Conservation (phyloP, 345 rosid genomes). For the Erysimum cheiranthoides region DNA sequence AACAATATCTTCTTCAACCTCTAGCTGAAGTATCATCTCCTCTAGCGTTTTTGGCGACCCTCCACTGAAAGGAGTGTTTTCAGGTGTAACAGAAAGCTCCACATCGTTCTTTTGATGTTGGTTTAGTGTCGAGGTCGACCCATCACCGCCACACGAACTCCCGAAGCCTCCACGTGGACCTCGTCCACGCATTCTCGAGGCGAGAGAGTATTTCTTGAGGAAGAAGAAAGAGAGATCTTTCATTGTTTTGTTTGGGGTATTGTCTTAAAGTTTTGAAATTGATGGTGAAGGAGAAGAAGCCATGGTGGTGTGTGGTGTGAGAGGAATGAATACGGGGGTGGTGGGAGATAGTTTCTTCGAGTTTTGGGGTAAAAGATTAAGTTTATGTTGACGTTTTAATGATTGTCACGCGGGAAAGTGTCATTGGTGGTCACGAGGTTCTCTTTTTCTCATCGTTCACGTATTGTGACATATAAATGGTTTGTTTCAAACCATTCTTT, state of each 20-base stretch:
- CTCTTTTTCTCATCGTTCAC: conserved; percentile 33
- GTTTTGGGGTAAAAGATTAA: conserved; percentile 33
- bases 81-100: conserved; percentile 33
- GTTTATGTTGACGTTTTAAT: conserved; percentile 32
- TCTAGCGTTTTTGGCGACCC: conserved; percentile 61
- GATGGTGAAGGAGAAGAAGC: conserved; percentile 25
- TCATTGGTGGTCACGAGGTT: conserved; percentile 47
- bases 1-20: conserved; percentile 76
- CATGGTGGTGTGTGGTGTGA: conserved; percentile 41
- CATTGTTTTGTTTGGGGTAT: conserved; percentile 48
- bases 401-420: conserved; percentile 44
- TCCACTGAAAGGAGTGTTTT: conserved; percentile 28
- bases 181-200: conserved; percentile 73
- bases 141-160: conserved; percentile 63
- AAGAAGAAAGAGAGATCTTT: conserved; percentile 72
- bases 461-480: conserved; percentile 18
- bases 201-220: conserved; percentile 63
- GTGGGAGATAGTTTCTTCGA: conserved; percentile 35
- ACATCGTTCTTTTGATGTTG: conserved; percentile 45
- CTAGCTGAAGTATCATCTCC: conserved; percentile 84
- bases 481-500: conserved; percentile 26
- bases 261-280: conserved; percentile 20
- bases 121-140: conserved; percentile 77
- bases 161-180: conserved; percentile 46
- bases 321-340: conserved; percentile 40